These are phyloP conservation scores for Drechslera avenae DNA, from an alignment of 2,329 filamentous ascomycete species.

Conservation along the genomic window DNA sequence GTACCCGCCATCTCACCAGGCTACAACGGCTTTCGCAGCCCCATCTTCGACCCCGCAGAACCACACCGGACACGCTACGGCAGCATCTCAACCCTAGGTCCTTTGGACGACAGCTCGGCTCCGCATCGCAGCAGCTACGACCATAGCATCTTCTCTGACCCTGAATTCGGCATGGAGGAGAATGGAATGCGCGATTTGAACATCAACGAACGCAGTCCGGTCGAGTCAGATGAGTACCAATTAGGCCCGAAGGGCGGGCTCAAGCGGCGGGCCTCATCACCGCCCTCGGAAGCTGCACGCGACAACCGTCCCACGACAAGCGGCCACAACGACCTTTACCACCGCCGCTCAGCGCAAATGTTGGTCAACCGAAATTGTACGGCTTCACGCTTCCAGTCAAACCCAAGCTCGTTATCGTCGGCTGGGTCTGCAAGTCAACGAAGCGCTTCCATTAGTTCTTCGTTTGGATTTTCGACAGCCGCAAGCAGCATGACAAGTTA, in stretches of 20 bases:
- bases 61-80: conserved; percentile 52
- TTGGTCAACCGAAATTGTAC: conserved; percentile 61
- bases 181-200: conserved; percentile 57
- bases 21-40: conserved; percentile 51
- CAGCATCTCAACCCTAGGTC: conserved; percentile 54
- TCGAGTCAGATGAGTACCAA: conserved; percentile 52
- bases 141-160: conserved; percentile 58
- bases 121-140: conserved; percentile 68
- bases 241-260: conserved; percentile 58
- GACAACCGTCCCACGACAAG: conserved; percentile 53
- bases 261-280: conserved; percentile 69
- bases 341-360: conserved; percentile 61
- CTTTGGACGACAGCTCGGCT: conserved; percentile 57
- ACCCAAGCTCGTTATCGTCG: conserved; percentile 67
- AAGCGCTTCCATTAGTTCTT: conserved; percentile 67
- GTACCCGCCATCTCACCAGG: conserved; percentile 53
- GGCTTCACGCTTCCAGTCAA: conserved; percentile 59
- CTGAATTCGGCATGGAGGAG: conserved; percentile 61
- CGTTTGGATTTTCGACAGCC: conserved; percentile 60
- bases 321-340: conserved; percentile 56
- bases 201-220: conserved; percentile 59
- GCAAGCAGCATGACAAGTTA: conserved; percentile 70
- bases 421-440: conserved; percentile 64
- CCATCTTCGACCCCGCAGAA: conserved; percentile 45
- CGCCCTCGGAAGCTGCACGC: conserved; percentile 61